Conservation (phyloP, 805 yeast genomes). For the Kregervanrija fluxuum region DNA sequence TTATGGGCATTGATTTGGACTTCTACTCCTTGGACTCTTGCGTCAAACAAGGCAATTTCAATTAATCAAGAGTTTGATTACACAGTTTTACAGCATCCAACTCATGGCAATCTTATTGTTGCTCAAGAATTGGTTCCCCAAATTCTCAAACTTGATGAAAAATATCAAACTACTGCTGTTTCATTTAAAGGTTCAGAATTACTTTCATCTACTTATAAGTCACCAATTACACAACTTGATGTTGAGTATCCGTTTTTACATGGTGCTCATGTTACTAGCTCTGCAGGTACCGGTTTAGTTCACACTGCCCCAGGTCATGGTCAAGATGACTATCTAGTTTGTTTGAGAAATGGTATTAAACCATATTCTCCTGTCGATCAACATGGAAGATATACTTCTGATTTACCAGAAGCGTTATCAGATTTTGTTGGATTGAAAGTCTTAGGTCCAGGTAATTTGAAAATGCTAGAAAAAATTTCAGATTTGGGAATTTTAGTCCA, state of each 20-base stretch:
- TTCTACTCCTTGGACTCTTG: slow-evolving; percentile 96
- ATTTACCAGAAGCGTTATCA: slow-evolving; percentile 37
- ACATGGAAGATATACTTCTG: slow-evolving; percentile 56
- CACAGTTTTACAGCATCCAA: slow-evolving; percentile 34
- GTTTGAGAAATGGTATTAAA: slow-evolving; percentile 46
- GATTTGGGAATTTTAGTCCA: slow-evolving; percentile 39
- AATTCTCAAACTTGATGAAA: slow-evolving; percentile 27
- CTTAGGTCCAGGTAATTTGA: slow-evolving; percentile 47
- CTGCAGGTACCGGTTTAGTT: slow-evolving; percentile 91
- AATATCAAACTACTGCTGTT: slow-evolving; percentile 18
- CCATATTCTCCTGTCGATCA: slow-evolving; percentile 76
- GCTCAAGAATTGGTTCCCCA: slow-evolving; percentile 41
- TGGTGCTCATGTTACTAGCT: slow-evolving; percentile 74
- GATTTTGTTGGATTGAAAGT: slow-evolving; percentile 52
- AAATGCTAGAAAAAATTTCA: slow-evolving; percentile 37
- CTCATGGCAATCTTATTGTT: slow-evolving; percentile 46
- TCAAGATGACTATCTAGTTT: slow-evolving; percentile 78
- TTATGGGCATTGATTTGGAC: slow-evolving; percentile 74
- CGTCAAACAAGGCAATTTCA: slow-evolving; percentile 80
- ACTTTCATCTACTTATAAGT: slow-evolving; percentile 39
- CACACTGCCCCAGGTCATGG: slow-evolving; percentile 99
- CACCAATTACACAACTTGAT: slow-evolving; percentile 39
- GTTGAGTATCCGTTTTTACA: slow-evolving; percentile 52
- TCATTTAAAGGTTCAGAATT: slow-evolving; percentile 37
- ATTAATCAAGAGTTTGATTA: slow-evolving; percentile 55